phyloP scores from a whole-genome alignment of 1,139 yeast species.

The Eremothecium gossypii region DNA sequence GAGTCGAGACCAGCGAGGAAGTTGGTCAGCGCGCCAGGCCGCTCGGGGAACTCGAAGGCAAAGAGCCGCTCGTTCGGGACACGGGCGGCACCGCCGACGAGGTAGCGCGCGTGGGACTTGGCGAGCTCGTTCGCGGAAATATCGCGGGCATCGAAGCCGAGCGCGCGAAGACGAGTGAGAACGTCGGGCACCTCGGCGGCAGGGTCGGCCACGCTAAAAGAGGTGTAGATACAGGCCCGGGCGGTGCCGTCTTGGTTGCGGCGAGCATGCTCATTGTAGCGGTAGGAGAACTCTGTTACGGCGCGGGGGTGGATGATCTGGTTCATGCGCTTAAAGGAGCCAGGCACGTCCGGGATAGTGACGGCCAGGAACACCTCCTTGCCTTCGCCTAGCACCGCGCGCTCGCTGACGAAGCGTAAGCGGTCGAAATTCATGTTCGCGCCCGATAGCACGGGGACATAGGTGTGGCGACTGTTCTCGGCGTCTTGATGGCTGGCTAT shows the following conservation, averaged over 20 bases:
- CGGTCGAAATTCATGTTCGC: slow-evolving; percentile 98
- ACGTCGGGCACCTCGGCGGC: slow-evolving; percentile 45
- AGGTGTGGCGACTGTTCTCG: slow-evolving; percentile 63
- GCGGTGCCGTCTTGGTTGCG: slow-evolving; percentile 30
- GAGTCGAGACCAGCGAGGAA: slow-evolving; percentile 64
- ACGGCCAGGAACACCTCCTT: slow-evolving; percentile 87
- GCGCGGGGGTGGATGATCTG: slow-evolving; percentile 73
- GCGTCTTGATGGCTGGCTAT: slow-evolving; percentile 53
- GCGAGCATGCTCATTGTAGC: slow-evolving; percentile 46
- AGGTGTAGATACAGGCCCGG: slow-evolving; percentile 73
- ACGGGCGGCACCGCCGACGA: slow-evolving; percentile 79
- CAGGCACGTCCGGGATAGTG: slow-evolving; percentile 86
- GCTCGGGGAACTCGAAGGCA: slow-evolving; percentile 91
- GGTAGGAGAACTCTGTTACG: slow-evolving; percentile 88
- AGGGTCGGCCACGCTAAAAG: slow-evolving; percentile 74
- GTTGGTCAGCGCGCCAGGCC: slow-evolving; percentile 84
- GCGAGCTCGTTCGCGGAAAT: slow-evolving; percentile 91
- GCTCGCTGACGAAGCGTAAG: slow-evolving; percentile 90
- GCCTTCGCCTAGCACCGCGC: slow-evolving; percentile 97
- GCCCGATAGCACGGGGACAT: slow-evolving; percentile 83
- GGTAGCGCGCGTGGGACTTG: slow-evolving; percentile 88
- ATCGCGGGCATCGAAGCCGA: slow-evolving; percentile 64
- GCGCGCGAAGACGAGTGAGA: slow-evolving; percentile 34
- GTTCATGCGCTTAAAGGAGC: slow-evolving; percentile 74
- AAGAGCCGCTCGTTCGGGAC: slow-evolving; percentile 66